Evolutionary conservation across 306 rosid genomes (phyloP), one percentile per base, ranked within the genome.

Genomic region (Oemleria cerasiformis): DNA sequence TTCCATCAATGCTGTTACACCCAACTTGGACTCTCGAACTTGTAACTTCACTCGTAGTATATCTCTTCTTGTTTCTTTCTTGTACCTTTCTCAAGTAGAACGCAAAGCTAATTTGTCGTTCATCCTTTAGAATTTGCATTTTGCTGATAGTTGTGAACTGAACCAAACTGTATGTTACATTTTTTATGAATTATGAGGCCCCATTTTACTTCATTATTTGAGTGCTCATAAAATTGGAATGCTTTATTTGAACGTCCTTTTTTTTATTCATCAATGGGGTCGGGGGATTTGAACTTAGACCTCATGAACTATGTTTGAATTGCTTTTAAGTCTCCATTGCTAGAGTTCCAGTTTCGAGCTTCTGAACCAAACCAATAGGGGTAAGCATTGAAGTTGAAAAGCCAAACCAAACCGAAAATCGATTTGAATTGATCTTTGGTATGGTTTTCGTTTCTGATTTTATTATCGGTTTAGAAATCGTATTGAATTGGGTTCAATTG

Each of bases 11-110:
- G 73, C 85, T 94, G 54, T 75, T 94, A 50, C 90, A 84, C 62
- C 97, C 99, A 17, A 86, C 91, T 5, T 91, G 97, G 99, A 85
- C 92, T 36, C 97, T 91, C 8, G 97, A 91, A 73, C 95, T 94
- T 30, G 71, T 84, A 25, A 95, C 99, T 8, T 95, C 99, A 7
- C 80, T 95, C 63, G 92, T 94, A 40, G 97, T 76, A 23, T 94
- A 91, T 73, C 38, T 87, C 59, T 89, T 85, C 86, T 72, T 94
- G 82, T 91, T 94, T 81, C 65, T 89, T 65, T 82, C 86, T 77
- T 91, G 96, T 85, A 91, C 97, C 77, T 94, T 94, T 70, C 89
- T 91, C 81, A 94, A 87, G 88, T 91, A 81, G 80, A 66, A 72
- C 70, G 68, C 65, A 43, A 68, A 69, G 48, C 25, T 16, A 4